Base-by-base conservation (phyloP, 352 stramenopile species). In the Pythium chondricola region DNA sequence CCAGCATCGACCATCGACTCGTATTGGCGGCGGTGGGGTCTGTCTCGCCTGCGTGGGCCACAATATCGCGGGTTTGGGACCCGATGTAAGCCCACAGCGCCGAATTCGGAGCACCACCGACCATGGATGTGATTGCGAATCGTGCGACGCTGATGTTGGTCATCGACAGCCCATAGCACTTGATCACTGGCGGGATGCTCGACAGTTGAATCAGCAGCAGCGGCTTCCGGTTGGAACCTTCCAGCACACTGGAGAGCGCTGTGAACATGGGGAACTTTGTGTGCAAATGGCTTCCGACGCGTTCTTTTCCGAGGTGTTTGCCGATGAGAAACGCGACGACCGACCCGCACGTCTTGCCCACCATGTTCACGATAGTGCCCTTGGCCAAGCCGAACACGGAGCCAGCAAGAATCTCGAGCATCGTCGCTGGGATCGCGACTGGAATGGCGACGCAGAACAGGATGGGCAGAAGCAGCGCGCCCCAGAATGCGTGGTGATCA, bases 141-240 rank as follows among this genome's bases (percentile, higher is more conserved):
- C 69, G 62, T 29, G 69, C 53, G 18, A 68, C 66, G 7, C 63
- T 69, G 32, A 88, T 57, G 45, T 88, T 70, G 2, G 74, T 79
- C 27, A 90, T 74, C 27, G 78, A 72, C 11, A 90, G 65, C 29
- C 73, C 75, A 56, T 85, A 90, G 61, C 69, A 87, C 49, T 88
- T 90, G 54, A 87, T 61, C 8, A 80, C 61, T 21, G 85, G 63
- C n/a, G 75, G 79, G 8, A 88, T 54, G 30, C 76, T 85, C 2
- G 79, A 84, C 35, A 90, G 65, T 49, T 90, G 79, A 14, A 88
- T 66, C 24, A 87, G 58, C 31, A 90, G 29, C 25, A 90, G 59
- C 13, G 74, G 74, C 48, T 85, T 90, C 78, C 76, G 85, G 48
- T 67, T 85, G 13, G 74, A 63, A 21, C 62, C 79, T 62, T 83